A percentile compares a stretch with the other conserved stretches of the same genome.
These are phyloP conservation scores for Cladosporium sp. DNA, from an alignment of 2,329 filamentous ascomycete genomes.

Conservation along the genomic window DNA sequence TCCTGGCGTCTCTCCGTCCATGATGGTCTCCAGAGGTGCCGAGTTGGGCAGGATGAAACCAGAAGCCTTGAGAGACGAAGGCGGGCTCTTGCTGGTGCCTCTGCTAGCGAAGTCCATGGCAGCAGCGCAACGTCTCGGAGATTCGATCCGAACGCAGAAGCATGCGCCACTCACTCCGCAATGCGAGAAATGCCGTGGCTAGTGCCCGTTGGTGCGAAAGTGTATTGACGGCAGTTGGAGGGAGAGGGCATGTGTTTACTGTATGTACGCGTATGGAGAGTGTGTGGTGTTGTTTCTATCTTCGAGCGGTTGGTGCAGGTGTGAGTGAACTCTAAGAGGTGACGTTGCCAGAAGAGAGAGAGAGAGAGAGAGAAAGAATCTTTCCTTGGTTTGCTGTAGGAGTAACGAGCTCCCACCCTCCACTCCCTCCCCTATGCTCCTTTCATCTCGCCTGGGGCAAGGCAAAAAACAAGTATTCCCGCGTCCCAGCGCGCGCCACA, in stretches of 20 bases:
- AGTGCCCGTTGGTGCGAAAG: conserved; percentile 2
- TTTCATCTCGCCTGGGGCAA: conserved; percentile 3
- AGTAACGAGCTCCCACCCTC: not conserved
- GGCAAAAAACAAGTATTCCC: conserved; percentile 7
- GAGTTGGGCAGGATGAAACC: conserved; percentile 6
- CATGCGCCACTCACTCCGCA: conserved; percentile 9
- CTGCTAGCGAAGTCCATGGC: conserved; percentile 9
- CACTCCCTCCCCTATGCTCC: too few relatives aligned
- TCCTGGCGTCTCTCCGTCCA: conserved; percentile 26
- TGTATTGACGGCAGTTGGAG: too few relatives aligned
- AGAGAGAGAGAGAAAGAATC: too few relatives aligned
- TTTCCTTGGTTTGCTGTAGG: not conserved
- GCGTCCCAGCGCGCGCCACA: not conserved
- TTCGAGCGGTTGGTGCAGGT: not conserved
- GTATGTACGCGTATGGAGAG: not conserved
- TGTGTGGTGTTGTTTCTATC: not conserved
- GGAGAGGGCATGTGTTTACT: not conserved
- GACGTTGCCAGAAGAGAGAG: not conserved
- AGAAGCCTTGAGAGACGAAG: conserved; percentile 10
- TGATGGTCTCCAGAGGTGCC: conserved; percentile 22
- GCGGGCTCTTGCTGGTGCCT: conserved; percentile 10
- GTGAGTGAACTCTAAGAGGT: not conserved
- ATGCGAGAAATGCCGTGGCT: conserved; percentile 5
- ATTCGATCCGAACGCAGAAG: conserved; percentile 6
- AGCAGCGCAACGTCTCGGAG: conserved; percentile 6